These are phyloP conservation scores for Styphnolobium japonicum DNA, from an alignment of 306 rosid species.

Conservation along the genomic window DNA sequence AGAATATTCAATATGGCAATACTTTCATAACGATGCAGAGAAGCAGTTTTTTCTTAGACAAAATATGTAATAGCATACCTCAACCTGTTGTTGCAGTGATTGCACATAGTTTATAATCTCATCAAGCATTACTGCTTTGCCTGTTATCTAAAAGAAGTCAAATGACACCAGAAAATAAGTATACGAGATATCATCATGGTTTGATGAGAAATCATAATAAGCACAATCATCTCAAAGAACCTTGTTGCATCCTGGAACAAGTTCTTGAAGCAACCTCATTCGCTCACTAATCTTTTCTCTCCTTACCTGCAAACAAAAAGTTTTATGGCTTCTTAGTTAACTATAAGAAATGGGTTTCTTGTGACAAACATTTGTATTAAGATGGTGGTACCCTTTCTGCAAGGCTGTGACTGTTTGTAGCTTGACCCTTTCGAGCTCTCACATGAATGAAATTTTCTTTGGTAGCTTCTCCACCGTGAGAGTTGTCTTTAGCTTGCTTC, in stretches of 20 bases:
- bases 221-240: conserved; percentile 26
- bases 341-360: neutral
- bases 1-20: neutral
- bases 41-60: neutral
- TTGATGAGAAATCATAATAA: conserved; percentile 7
- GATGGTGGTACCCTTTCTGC: conserved; percentile 71
- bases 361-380: neutral
- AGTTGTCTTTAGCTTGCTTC: conserved; percentile 56
- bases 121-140: conserved; percentile 88
- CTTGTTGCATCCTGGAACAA: conserved; percentile 88
- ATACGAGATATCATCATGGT: neutral
- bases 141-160: conserved; percentile 56
- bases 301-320: conserved; percentile 55
- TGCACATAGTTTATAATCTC: conserved; percentile 89
- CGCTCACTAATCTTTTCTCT: conserved; percentile 88
- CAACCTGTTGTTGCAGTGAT: conserved; percentile 87
- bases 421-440: conserved; percentile 88
- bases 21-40: neutral
- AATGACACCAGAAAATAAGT: neutral
- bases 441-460: conserved; percentile 74
- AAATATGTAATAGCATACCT: conserved; percentile 50
- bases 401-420: conserved; percentile 92
- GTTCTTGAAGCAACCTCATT: conserved; percentile 88
- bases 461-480: conserved; percentile 56
- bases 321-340: neutral